Evolutionary conservation across 345 rosid genomes (phyloP).

Genomic region (Draba incana): DNA sequence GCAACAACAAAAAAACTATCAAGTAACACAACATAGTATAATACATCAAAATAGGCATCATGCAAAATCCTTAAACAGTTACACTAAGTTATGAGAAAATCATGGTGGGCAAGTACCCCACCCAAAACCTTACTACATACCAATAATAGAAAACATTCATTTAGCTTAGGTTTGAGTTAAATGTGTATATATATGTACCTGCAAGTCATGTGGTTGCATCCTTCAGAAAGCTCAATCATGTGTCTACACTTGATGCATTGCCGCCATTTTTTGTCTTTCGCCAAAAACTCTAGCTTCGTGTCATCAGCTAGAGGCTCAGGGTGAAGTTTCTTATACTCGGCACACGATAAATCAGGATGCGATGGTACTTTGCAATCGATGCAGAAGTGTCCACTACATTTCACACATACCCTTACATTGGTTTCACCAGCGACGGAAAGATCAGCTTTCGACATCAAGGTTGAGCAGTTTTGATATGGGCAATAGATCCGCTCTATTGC

Average conservation of each 20-base stretch:
- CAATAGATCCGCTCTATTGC: constrained; percentile 63
- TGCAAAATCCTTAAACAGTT: too few species aligned
- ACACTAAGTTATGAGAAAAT: too few species aligned
- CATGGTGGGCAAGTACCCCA: too few species aligned
- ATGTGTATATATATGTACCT: constrained; percentile 40
- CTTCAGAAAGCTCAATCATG: constrained; percentile 50
- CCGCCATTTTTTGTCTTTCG: constrained; percentile 49
- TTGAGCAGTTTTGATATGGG: constrained; percentile 71
- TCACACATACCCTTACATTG: constrained; percentile 57
- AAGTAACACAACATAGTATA: too few species aligned
- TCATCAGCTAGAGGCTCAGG: constrained; percentile 46
- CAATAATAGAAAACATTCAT: too few species aligned
- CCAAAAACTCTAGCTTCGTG: constrained; percentile 45
- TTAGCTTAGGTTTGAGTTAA: background rate
- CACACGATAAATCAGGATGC: constrained; percentile 59
- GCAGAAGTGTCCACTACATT: constrained; percentile 61
- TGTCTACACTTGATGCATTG: constrained; percentile 49
- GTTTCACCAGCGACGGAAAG: constrained; percentile 23
- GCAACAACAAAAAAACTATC: background rate
- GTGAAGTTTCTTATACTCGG: constrained; percentile 48
- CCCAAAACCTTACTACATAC: too few species aligned
- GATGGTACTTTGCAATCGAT: constrained; percentile 74
- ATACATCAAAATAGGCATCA: too few species aligned
- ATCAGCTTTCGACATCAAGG: constrained; percentile 63
- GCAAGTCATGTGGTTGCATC: constrained; percentile 62